Percentiles rank a stretch among this genome's conserved stretches.
These are phyloP conservation scores for Haplographium delicatum DNA, from an alignment of 495 filamentous ascomycete species.

Conservation along the genomic window DNA sequence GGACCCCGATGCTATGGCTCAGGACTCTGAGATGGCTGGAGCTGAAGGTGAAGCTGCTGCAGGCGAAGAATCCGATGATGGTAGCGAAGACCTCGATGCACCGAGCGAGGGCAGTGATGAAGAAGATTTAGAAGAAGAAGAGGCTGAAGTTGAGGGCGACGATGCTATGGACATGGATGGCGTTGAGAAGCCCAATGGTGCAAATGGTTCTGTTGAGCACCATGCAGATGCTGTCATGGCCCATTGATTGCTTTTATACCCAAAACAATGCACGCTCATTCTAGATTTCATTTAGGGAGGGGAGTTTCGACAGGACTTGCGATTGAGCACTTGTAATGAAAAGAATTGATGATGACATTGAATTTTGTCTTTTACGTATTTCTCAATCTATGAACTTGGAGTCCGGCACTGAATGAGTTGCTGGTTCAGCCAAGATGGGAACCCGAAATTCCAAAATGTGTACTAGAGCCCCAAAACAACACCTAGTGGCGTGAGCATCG, in stretches of 20 bases:
- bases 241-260: slow-evolving; percentile 18
- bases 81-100: slow-evolving; percentile 91
- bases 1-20: slow-evolving; percentile 39
- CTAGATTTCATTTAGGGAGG: neutral
- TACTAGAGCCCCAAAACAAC: too few species aligned
- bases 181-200: slow-evolving; percentile 30
- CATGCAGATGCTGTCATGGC: slow-evolving; percentile 25
- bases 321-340: too few species aligned
- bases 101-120: slow-evolving; percentile 87
- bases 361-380: too few species aligned
- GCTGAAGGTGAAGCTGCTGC: slow-evolving; percentile 46
- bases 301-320: slow-evolving; percentile 1
- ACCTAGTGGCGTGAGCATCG: too few species aligned
- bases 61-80: slow-evolving; percentile 76
- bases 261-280: neutral
- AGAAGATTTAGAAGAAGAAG: slow-evolving; percentile 73
- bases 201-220: slow-evolving; percentile 1
- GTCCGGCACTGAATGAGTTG: too few species aligned
- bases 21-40: slow-evolving; percentile 83
- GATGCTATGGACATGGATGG: slow-evolving; percentile 85
- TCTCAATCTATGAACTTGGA: too few species aligned
- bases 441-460: too few species aligned
- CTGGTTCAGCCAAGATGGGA: too few species aligned
- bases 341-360: too few species aligned
- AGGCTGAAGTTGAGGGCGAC: slow-evolving; percentile 55